Percentiles rank a stretch among this genome's conserved stretches.
Evolutionary conservation across 23 red algal genomes (phyloP).

Genomic region (Gracilariopsis chorda): DNA sequence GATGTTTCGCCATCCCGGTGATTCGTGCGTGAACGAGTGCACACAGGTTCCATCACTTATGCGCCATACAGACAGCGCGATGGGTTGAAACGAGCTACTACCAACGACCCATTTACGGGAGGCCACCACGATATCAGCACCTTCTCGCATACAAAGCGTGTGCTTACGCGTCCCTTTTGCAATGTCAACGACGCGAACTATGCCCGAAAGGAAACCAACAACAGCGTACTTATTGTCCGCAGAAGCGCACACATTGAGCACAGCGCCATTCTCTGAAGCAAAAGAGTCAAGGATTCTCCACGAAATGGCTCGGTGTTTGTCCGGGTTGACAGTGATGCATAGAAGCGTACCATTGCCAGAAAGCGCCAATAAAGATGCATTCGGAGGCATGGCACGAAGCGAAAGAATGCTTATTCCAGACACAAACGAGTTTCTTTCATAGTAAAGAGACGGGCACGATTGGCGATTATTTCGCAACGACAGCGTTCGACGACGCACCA

Average conservation of each 20-base stretch:
- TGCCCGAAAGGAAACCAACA: conserved; percentile 15
- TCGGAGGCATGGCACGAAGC: neutral
- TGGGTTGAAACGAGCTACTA: neutral
- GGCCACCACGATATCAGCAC: conserved; percentile 7
- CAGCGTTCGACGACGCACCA: neutral
- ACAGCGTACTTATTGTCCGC: neutral
- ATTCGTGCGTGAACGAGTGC: neutral
- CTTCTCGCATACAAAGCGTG: neutral
- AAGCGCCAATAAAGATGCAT: neutral
- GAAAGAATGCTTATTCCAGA: neutral
- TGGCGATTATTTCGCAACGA: neutral
- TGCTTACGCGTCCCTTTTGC: neutral
- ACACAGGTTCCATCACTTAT: neutral
- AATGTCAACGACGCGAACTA: conserved; percentile 13
- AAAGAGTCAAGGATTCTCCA: neutral
- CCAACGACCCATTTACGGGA: neutral
- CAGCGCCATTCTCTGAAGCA: neutral
- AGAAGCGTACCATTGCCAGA: neutral
- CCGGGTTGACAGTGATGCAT: neutral
- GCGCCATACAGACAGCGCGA: neutral
- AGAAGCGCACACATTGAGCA: neutral
- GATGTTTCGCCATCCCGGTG: neutral
- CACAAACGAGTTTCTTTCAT: neutral
- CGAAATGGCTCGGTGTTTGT: neutral
- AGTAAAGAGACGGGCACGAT: neutral